Evolutionary conservation across 805 yeast species (phyloP).

Genomic region (Candida vartiovaarae): DNA sequence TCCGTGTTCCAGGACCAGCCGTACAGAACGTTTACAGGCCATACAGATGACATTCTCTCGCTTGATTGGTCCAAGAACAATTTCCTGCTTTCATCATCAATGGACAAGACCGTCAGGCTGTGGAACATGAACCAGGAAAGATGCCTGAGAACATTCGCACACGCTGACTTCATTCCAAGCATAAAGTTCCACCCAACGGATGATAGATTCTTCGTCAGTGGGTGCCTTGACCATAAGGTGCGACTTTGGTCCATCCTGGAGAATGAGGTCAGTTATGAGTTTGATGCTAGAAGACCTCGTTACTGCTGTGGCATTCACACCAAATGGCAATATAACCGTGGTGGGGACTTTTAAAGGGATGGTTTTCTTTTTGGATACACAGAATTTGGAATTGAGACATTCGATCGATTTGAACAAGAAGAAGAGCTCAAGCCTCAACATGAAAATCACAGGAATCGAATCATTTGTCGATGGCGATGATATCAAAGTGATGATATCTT

Average conservation of each 20-base stretch:
- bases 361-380: constrained; percentile 52
- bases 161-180: constrained; percentile 77
- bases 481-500: constrained; percentile 49
- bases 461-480: constrained; percentile 34
- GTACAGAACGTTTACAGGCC: constrained; percentile 52
- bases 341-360: constrained; percentile 81
- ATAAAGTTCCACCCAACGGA: constrained; percentile 78
- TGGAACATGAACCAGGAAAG: constrained; percentile 75
- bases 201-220: constrained; percentile 79
- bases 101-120: constrained; percentile 74
- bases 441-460: constrained; percentile 70
- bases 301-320: constrained; percentile 70
- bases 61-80: constrained; percentile 86
- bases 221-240: constrained; percentile 68
- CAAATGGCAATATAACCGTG: constrained; percentile 49
- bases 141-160: constrained; percentile 58
- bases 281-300: constrained; percentile 58
- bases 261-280: constrained; percentile 49
- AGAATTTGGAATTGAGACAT: constrained; percentile 45
- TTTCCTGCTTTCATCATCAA: constrained; percentile 71
- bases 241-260: constrained; percentile 86
- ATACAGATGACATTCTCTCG: constrained; percentile 61
- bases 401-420: constrained; percentile 41
- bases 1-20: constrained; percentile 77
- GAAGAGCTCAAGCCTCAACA: constrained; percentile 8